These are phyloP conservation scores for Yamadazyma kitorensis DNA, from an alignment of 805 yeast genomes.

Conservation along the genomic window DNA sequence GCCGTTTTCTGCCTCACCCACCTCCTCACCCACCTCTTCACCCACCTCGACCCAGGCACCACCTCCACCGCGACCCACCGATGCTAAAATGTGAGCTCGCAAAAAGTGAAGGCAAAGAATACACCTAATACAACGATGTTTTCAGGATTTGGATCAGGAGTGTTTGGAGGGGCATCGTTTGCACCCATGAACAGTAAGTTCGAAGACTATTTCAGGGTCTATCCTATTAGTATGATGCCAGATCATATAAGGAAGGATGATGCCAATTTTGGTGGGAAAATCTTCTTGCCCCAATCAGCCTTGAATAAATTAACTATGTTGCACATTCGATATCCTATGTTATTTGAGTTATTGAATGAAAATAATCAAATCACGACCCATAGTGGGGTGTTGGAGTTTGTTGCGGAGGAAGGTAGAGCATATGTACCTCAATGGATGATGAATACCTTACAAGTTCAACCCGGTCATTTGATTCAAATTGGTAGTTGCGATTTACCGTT, in stretches of 20 bases:
- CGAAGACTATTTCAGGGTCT: constrained; percentile 88
- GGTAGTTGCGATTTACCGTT: constrained; percentile 75
- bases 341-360: constrained; percentile 75
- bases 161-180: constrained; percentile 33
- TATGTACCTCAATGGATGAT: constrained; percentile 98
- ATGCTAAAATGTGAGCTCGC: too few relatives aligned
- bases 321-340: constrained; percentile 94
- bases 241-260: constrained; percentile 67
- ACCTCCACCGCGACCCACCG: too few relatives aligned
- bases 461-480: constrained; percentile 80
- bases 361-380: constrained; percentile 62
- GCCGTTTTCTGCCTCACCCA: too few relatives aligned
- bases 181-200: constrained; percentile 44
- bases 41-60: too few relatives aligned
- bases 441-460: constrained; percentile 63
- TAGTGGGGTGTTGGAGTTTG: constrained; percentile 93
- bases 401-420: constrained; percentile 95
- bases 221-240: constrained; percentile 89
- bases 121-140: constrained; percentile 25
- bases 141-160: constrained; percentile 39
- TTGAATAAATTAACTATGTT: constrained; percentile 84
- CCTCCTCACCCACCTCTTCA: too few relatives aligned
- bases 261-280: constrained; percentile 93
- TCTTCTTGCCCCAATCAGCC: constrained; percentile 91
- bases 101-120: neutral